Percentiles rank a stretch among this genome's conserved stretches.
Evolutionary conservation across 345 rosid genomes (phyloP).

Genomic region (Salix viminalis): DNA sequence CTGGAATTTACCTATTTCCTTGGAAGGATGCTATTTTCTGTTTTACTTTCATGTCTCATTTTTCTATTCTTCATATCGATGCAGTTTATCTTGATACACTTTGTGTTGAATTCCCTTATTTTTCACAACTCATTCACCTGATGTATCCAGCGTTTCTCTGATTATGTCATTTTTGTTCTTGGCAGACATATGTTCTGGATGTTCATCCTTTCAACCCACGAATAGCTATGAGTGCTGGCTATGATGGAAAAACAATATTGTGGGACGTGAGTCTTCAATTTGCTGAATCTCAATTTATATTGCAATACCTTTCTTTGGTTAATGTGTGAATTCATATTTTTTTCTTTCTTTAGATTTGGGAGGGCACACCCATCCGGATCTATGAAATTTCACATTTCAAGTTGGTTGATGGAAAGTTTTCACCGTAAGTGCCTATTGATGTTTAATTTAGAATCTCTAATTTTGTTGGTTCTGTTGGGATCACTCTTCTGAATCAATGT

Average conservation of each 20-base stretch:
- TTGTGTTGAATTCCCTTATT: slow-evolving; percentile 7
- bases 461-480: background rate
- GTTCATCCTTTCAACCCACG: slow-evolving; percentile 98
- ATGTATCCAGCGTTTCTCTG: background rate
- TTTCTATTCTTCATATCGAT: background rate
- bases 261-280: slow-evolving; percentile 91
- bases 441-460: background rate
- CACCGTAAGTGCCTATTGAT: slow-evolving; percentile 63
- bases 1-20: background rate
- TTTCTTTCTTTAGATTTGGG: slow-evolving; percentile 75
- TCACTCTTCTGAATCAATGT: background rate
- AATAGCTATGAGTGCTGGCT: slow-evolving; percentile 99
- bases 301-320: slow-evolving; percentile 13
- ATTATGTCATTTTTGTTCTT: slow-evolving; percentile 23
- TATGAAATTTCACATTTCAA: slow-evolving; percentile 88
- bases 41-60: background rate
- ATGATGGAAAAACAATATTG: slow-evolving; percentile 90
- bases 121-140: background rate
- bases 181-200: slow-evolving; percentile 96
- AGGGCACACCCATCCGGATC: slow-evolving; percentile 81
- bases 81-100: background rate
- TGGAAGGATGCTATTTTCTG: background rate
- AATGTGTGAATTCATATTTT: slow-evolving; percentile 17
- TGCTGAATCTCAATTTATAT: slow-evolving; percentile 11
- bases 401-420: slow-evolving; percentile 99